These are phyloP conservation scores for Astrephomene gubernaculifera DNA, from an alignment of 139 green algal species.

Conservation along the genomic window DNA sequence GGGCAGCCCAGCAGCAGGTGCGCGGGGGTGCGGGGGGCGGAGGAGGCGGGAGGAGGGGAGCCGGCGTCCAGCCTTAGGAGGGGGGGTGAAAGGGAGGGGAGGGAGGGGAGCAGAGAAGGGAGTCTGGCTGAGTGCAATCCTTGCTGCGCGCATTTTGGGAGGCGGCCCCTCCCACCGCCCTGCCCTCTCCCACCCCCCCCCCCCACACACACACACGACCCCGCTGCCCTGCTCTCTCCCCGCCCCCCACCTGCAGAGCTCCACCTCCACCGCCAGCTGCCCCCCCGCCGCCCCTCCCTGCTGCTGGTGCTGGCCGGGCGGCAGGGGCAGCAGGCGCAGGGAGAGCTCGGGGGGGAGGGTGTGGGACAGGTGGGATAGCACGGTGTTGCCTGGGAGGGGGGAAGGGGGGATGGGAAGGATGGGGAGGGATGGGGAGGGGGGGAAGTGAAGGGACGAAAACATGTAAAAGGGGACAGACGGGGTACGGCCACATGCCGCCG, in stretches of 20 bases:
- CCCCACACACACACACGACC: too few relatives aligned
- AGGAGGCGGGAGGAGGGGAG: neutral
- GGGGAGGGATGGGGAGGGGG: neutral
- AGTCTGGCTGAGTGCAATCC: too few relatives aligned
- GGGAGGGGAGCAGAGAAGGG: too few relatives aligned
- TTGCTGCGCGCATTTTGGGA: too few relatives aligned
- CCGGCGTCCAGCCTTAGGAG: too few relatives aligned
- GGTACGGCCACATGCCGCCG: too few relatives aligned
- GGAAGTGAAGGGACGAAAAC: too few relatives aligned
- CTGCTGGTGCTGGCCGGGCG: neutral
- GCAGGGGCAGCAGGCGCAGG: slow-evolving; percentile 35
- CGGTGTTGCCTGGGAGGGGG: slow-evolving; percentile 52
- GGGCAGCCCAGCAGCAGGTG: slow-evolving; percentile 74
- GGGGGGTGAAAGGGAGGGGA: too few relatives aligned
- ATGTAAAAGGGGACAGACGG: too few relatives aligned
- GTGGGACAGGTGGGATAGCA: slow-evolving; percentile 56
- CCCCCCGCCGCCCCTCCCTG: slow-evolving; percentile 11
- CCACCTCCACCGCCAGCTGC: slow-evolving; percentile 35
- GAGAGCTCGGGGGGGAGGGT: slow-evolving; percentile 57
- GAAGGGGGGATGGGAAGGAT: neutral
- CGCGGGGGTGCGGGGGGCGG: slow-evolving; percentile 11
- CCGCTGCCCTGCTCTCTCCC: too few relatives aligned
- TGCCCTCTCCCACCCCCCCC: neutral
- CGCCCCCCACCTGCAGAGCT: slow-evolving; percentile 40
- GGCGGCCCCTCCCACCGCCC: too few relatives aligned